Conservation (phyloP, 78 protist genomes). For the Blattamonas nauphoetae region DNA sequence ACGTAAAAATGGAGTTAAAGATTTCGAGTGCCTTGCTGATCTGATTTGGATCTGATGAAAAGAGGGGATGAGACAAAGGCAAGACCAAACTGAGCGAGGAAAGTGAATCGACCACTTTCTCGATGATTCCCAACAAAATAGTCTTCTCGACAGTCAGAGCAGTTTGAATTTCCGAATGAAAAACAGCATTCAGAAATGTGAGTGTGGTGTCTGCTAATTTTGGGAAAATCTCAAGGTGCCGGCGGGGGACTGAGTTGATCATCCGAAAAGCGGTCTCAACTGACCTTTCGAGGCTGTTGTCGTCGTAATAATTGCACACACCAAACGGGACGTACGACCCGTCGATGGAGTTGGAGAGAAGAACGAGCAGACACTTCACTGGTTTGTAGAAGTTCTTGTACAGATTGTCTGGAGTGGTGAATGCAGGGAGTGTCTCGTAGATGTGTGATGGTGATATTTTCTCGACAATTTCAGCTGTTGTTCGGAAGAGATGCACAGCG, state of each 20-base stretch:
- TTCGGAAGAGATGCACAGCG: neutral
- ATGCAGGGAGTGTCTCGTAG: neutral
- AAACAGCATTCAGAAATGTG: too few species aligned
- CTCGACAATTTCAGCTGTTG: neutral
- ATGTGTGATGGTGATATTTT: neutral
- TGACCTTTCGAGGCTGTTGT: neutral
- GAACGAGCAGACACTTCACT: neutral
- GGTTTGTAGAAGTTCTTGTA: neutral
- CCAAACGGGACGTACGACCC: neutral
- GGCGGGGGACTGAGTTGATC: neutral
- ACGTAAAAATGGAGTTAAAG: too few species aligned
- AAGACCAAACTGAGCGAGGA: too few species aligned
- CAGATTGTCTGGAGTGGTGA: neutral
- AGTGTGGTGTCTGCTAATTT: too few species aligned
- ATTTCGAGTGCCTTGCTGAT: too few species aligned
- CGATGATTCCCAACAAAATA: too few species aligned
- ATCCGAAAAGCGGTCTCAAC: neutral
- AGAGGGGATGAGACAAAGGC: too few species aligned
- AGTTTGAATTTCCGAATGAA: too few species aligned
- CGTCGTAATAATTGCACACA: neutral
- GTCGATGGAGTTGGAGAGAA: neutral
- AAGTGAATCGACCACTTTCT: too few species aligned
- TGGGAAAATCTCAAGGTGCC: too few species aligned
- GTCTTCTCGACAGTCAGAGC: too few species aligned
- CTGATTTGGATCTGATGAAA: too few species aligned